Conservation (phyloP, 441 rosid species). For the Omphalea diandra region DNA sequence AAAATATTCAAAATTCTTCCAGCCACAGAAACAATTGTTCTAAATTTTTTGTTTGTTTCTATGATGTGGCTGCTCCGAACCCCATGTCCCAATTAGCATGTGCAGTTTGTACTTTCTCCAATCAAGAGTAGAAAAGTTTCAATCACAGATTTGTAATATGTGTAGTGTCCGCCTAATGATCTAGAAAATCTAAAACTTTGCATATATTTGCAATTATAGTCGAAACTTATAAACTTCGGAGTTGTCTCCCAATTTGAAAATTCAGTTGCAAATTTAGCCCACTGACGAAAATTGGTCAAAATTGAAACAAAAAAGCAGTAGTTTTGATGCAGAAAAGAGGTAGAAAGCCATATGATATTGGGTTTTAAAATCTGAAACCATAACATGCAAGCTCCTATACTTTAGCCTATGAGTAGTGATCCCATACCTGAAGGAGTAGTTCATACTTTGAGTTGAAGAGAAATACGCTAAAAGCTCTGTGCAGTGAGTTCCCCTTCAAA, state of each 20-base stretch:
- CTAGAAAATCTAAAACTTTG: too few species aligned
- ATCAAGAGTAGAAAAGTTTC: background rate
- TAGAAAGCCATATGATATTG: background rate
- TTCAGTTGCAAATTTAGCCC: too few species aligned
- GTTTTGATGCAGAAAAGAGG: background rate
- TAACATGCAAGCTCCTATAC: background rate
- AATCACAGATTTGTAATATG: background rate
- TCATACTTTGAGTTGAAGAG: conserved; percentile 88
- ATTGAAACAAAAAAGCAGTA: too few species aligned
- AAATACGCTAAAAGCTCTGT: conserved; percentile 97
- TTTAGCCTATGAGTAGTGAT: background rate
- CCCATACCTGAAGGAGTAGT: conserved; percentile 86
- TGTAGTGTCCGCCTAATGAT: background rate
- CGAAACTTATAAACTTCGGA: too few species aligned
- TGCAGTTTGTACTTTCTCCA: background rate
- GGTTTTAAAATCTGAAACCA: background rate
- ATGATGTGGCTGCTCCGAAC: background rate
- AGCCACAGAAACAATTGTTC: too few species aligned
- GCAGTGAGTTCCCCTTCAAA: conserved; percentile 71
- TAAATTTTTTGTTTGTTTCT: background rate
- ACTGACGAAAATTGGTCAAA: too few species aligned
- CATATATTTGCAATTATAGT: too few species aligned
- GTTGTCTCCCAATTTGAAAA: too few species aligned
- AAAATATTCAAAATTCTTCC: background rate
- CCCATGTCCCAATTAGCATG: background rate